These are phyloP conservation scores for Alternaria angustiovoidea DNA, from an alignment of 2,329 filamentous ascomycete genomes.

Conservation along the genomic window DNA sequence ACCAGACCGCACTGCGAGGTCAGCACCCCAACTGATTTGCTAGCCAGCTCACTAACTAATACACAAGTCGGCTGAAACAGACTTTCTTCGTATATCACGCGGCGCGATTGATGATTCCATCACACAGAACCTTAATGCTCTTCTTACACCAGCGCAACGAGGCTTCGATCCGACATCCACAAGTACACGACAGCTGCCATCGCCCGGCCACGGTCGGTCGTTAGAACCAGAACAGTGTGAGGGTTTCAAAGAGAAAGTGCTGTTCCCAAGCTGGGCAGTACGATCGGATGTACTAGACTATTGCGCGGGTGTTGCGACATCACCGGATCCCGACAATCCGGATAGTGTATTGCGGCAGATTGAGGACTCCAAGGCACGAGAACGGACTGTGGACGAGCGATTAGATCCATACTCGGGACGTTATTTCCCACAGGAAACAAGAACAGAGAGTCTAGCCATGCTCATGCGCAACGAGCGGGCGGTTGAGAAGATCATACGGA, in stretches of 20 bases:
- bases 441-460: constrained; percentile 80
- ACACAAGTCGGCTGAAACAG: constrained; percentile 57
- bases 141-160: constrained; percentile 74
- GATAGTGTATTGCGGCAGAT: constrained; percentile 73
- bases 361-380: constrained; percentile 73
- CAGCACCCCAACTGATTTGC: constrained; percentile 15
- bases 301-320: constrained; percentile 86
- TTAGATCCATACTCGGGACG: constrained; percentile 89
- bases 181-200: constrained; percentile 64
- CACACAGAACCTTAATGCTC: constrained; percentile 88
- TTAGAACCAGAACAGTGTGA: constrained; percentile 72
- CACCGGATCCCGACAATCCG: constrained; percentile 86
- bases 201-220: constrained; percentile 55
- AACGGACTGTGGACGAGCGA: constrained; percentile 83
- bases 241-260: constrained; percentile 75
- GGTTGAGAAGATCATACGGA: constrained; percentile 80
- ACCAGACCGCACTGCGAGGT: constrained; percentile 60
- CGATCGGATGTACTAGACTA: constrained; percentile 86
- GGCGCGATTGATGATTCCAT: constrained; percentile 91
- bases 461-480: constrained; percentile 77
- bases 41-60: constrained; percentile 47
- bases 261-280: constrained; percentile 89
- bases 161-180: constrained; percentile 85
- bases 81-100: constrained; percentile 89
- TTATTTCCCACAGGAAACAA: constrained; percentile 79